Base-by-base conservation (phyloP, 176 grass and related monocot genomes). In the Oryza coarctata region DNA sequence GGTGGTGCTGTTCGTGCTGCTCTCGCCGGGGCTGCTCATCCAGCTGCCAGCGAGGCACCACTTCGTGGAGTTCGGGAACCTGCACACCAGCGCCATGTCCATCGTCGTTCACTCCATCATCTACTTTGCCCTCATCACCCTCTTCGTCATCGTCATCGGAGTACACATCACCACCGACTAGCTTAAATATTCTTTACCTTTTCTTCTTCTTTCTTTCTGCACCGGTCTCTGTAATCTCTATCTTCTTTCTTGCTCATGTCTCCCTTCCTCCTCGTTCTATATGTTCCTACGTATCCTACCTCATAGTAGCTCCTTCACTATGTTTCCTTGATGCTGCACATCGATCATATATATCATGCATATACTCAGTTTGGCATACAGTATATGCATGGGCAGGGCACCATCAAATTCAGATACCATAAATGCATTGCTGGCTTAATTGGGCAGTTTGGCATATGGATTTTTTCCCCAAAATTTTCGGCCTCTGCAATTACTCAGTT, bases 81-180 rank as follows among this genome's bases (percentile, higher is more conserved):
- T 87, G 63, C 75, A 90, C 7, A 90, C 89, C 80, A 84, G 80
- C 84, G 84, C 80, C 75, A 32, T 84, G 63, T 35, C 89, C 80
- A 90, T 90, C 74, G 3, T 90, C 63, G 84, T 90, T 74, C 89
- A 90, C 75, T 1, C 80, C 74, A 79, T 90, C 68, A 66, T 90
- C 84, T 90, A 35, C 84, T 90, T 90, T 75, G 89, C 63, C 23
- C 74, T 90, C 80, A 84, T 90, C 74, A 62, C 89, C 10, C 50
- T 90, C 80, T 90, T 90, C 55, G 63, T 90, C 80, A 79, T 90
- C 68, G 84, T 86, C 72, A 75, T 90, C 70, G 87, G 87, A 34
- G 82, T 89, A 18, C 82, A 89, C 82, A 89, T 89, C 87, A 85
- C 87, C 63, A 89, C 87, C 25, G 65, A 63, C 31, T 70, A 36